These are phyloP conservation scores for Alternaria ethzedia DNA, from an alignment of 2,329 filamentous ascomycete genomes.

Conservation along the genomic window DNA sequence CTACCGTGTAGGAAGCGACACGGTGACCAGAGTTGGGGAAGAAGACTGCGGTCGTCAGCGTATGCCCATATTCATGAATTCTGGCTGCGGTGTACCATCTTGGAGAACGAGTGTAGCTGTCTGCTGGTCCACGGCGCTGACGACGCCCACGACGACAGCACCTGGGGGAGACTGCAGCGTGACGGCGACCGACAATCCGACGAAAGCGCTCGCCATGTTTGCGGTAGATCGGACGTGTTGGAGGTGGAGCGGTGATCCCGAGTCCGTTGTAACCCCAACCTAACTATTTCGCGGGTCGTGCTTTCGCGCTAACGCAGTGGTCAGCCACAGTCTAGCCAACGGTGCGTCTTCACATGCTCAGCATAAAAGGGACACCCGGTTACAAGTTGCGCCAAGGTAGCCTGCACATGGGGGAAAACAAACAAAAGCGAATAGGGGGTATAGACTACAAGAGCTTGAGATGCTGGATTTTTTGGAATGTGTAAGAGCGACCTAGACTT, in stretches of 20 bases:
- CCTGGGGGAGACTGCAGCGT: conserved; percentile 71
- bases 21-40: conserved; percentile 61
- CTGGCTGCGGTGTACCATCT: conserved; percentile 63
- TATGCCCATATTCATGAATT: background rate
- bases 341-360: conserved; percentile 7
- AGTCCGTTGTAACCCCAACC: conserved; percentile 5
- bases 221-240: conserved; percentile 5
- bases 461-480: background rate
- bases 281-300: conserved; percentile 13
- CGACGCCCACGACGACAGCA: conserved; percentile 71
- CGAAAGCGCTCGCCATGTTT: conserved; percentile 70
- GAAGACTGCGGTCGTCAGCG: conserved; percentile 52
- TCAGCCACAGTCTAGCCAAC: conserved; percentile 10
- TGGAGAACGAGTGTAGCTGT: conserved; percentile 68
- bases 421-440: background rate
- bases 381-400: background rate
- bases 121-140: conserved; percentile 72
- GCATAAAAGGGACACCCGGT: background rate
- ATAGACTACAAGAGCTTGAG: background rate
- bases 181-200: conserved; percentile 77
- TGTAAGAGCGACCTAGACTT: background rate
- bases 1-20: conserved; percentile 61
- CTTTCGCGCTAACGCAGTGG: conserved; percentile 4
- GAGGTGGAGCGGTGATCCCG: conserved; percentile 8
- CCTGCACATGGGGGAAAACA: background rate